Base-by-base conservation (phyloP, 2,329 filamentous ascomycete species). In the Aspergillus novoparasiticus region DNA sequence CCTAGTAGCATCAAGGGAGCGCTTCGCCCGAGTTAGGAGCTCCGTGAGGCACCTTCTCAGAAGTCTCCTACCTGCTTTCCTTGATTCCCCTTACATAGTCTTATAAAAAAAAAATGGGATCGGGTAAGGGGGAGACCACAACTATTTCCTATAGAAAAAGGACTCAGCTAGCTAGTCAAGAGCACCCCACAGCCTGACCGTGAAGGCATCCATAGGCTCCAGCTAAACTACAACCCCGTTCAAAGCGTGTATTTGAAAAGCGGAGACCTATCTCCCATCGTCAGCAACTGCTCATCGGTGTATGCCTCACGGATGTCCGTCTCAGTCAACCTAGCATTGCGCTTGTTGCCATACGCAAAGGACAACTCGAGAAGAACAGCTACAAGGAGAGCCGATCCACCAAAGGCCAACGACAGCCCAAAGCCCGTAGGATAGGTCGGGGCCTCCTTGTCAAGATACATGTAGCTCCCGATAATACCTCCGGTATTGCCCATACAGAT, bases 261-360 rank as follows among this genome's bases (percentile, higher is more conserved):
- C 0, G 79, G 79, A 51, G 76, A 79, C 68, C 72, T 76, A 57
- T 81, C 79, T 6, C 79, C 80, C 71, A 81, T 63, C 16, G 77
- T 72, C 60, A 80, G 63, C 67, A 81, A 51, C 62, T 81, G 72
- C 19, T 79, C 72, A 36, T 80, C 78, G 0, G 70, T 73, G 61
- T 80, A 81, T 61, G 64, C 72, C n/a, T 72, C 74, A 16, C 65
- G 57, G 16, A 75, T 66, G 41, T 78, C 74, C 8, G 67, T 73
- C 48, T 75, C 77, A 26, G 74, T 65, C 59, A 64, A 73, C 16
- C 62, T 62, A 23, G 59, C 66, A 3, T 65, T 67, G 26, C 43
- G 46, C 58, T 67, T 64, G 58, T 74, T 73, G 6, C 57, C 66
- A 43, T 57, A 62, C 46, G 55, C 59, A 48, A 66, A 71, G 6